Percentiles rank a stretch among this genome's conserved stretches.
Conservation (phyloP, 495 filamentous ascomycete genomes). For the Usnea hakonensis region DNA sequence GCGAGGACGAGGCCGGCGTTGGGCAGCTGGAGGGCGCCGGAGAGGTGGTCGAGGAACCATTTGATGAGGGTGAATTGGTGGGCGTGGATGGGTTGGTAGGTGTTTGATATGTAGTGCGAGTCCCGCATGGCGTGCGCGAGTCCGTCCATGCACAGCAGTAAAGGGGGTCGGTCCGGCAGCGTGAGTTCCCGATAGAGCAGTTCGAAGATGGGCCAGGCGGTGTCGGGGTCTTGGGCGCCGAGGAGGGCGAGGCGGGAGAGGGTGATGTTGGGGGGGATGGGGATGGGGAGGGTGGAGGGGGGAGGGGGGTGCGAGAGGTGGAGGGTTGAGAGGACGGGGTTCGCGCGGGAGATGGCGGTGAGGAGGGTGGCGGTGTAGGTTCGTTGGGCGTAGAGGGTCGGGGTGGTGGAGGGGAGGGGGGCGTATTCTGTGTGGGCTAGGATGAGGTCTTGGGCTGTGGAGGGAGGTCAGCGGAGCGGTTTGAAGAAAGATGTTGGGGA, state of each 20-base stretch:
- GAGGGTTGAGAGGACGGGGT: slow-evolving; percentile 55
- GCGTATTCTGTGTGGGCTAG: slow-evolving; percentile 73
- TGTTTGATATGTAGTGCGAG: slow-evolving; percentile 62
- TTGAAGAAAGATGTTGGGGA: too few relatives aligned
- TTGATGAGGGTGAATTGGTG: slow-evolving; percentile 72
- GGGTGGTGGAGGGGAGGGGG: slow-evolving; percentile 50
- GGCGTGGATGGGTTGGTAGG: slow-evolving; percentile 70
- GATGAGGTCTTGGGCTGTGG: slow-evolving; percentile 68
- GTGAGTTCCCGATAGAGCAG: slow-evolving; percentile 74
- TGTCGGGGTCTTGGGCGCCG: slow-evolving; percentile 64
- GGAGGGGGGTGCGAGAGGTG: slow-evolving; percentile 46
- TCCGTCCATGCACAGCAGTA: slow-evolving; percentile 71
- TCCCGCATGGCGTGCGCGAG: slow-evolving; percentile 69
- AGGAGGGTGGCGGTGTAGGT: slow-evolving; percentile 66
- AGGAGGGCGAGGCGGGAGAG: slow-evolving; percentile 60
- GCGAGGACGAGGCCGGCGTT: slow-evolving; percentile 76
- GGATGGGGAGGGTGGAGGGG: slow-evolving; percentile 49
- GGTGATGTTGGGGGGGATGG: slow-evolving; percentile 49
- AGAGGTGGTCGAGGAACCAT: slow-evolving; percentile 65
- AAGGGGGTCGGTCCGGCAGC: slow-evolving; percentile 54
- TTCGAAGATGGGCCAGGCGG: slow-evolving; percentile 74
- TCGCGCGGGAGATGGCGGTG: slow-evolving; percentile 61
- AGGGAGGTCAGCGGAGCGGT: background rate
- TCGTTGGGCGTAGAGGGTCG: slow-evolving; percentile 66
- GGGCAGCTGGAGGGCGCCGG: slow-evolving; percentile 49